These are phyloP conservation scores for Pichia exigua DNA, from an alignment of 805 yeast species.

Conservation along the genomic window DNA sequence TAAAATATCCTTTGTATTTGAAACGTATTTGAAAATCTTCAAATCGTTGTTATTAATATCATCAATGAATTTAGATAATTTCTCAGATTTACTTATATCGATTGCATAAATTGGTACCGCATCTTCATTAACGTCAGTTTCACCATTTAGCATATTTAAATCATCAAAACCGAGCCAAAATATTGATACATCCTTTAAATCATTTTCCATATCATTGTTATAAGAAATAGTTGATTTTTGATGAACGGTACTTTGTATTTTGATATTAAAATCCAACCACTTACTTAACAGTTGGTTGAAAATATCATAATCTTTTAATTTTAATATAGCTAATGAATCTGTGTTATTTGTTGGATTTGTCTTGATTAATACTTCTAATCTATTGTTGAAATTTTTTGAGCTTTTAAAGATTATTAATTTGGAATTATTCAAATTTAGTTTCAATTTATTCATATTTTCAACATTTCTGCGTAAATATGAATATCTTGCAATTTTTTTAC, in stretches of 20 bases:
- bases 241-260: neutral
- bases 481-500: conserved; percentile 48
- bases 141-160: neutral
- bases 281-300: conserved; percentile 1
- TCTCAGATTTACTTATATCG: conserved; percentile 37
- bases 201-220: neutral
- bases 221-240: neutral
- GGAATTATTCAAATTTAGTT: neutral
- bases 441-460: conserved; percentile 33
- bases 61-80: conserved; percentile 1
- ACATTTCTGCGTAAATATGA: conserved; percentile 53
- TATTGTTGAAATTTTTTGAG: neutral
- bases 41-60: neutral
- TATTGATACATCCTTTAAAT: conserved; percentile 2
- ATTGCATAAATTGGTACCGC: conserved; percentile 59
- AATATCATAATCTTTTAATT: neutral
- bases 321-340: neutral
- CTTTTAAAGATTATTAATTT: conserved; percentile 1
- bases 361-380: conserved; percentile 1
- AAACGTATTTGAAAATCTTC: neutral
- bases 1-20: conserved; percentile 14
- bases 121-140: conserved; percentile 23
- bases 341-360: neutral
- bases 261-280: conserved; percentile 7
- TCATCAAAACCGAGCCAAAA: conserved; percentile 10